Evolutionary conservation across 768 basidiomycete species (phyloP).

Genomic region (Agaricus blazei): DNA sequence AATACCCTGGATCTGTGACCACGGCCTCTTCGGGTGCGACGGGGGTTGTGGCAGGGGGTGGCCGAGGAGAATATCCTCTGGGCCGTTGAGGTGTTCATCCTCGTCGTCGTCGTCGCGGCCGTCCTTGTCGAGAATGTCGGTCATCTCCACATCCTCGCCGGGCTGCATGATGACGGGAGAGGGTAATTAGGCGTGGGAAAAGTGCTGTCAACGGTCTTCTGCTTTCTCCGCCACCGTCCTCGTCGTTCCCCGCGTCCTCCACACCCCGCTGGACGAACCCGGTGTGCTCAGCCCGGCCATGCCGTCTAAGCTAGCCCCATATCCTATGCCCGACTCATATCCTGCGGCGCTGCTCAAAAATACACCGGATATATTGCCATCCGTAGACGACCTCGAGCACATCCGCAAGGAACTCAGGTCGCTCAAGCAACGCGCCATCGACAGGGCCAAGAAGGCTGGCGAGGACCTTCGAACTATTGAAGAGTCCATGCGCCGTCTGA

Average conservation of each 20-base stretch:
- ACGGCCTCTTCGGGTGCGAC: conserved; percentile 25
- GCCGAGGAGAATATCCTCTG: conserved; percentile 35
- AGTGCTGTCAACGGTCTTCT: conserved; percentile 8
- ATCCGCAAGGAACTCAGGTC: conserved; percentile 57
- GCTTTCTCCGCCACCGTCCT: conserved; percentile 7
- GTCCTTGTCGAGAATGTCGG: conserved; percentile 21
- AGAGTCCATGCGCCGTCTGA: conserved; percentile 71
- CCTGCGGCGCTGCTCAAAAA: conserved; percentile 61
- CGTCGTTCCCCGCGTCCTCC: conserved; percentile 5
- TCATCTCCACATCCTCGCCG: conserved; percentile 27
- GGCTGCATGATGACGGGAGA: conserved; percentile 20
- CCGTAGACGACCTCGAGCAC: conserved; percentile 64
- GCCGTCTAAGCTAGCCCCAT: conserved; percentile 57
- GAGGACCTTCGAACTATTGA: conserved; percentile 72
- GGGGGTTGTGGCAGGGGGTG: conserved; percentile 13
- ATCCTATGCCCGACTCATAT: conserved; percentile 39
- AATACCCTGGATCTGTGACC: conserved; percentile 57
- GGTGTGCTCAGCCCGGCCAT: conserved; percentile 26
- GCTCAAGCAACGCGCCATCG: conserved; percentile 49
- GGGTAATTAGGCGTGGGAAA: conserved; percentile 10
- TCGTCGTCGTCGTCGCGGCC: conserved; percentile 30
- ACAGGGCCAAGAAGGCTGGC: conserved; percentile 68
- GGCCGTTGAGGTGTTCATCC: conserved; percentile 16
- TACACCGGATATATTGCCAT: conserved; percentile 61
- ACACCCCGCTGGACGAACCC: conserved; percentile 3